These are phyloP conservation scores for Catenaria anguillulae DNA, from an alignment of 371 early-diverging fungal genomes.

Conservation along the genomic window DNA sequence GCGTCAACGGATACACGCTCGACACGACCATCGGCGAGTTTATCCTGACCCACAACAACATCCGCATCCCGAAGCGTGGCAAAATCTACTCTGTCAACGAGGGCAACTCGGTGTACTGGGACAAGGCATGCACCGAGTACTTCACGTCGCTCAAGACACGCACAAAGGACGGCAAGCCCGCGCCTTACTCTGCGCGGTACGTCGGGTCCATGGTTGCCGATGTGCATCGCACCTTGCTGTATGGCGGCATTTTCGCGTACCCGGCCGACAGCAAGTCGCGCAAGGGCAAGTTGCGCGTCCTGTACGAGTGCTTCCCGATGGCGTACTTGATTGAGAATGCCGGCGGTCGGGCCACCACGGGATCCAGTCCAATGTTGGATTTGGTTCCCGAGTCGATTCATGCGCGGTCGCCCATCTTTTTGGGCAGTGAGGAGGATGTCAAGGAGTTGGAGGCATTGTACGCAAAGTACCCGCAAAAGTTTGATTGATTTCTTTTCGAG, in stretches of 20 bases:
- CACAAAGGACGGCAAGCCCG: conserved; percentile 40
- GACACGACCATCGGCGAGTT: conserved; percentile 94
- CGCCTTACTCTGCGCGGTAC: conserved; percentile 90
- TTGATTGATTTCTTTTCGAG: too few species aligned
- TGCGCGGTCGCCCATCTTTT: conserved; percentile 78
- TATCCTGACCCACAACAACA: conserved; percentile 84
- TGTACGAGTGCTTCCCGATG: conserved; percentile 98
- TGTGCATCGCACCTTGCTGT: conserved; percentile 91
- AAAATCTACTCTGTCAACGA: conserved; percentile 98
- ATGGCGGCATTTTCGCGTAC: conserved; percentile 56
- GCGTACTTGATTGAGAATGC: conserved; percentile 85
- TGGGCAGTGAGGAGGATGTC: conserved; percentile 84
- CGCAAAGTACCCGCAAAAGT: not conserved
- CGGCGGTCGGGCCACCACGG: conserved; percentile 84
- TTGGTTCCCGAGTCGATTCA: conserved; percentile 77
- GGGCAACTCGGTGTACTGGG: conserved; percentile 88
- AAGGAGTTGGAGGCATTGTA: conserved; percentile 46
- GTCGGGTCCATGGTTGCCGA: conserved; percentile 98
- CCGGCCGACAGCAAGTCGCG: conserved; percentile 70
- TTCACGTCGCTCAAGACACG: conserved; percentile 69
- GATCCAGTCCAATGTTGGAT: conserved; percentile 66
- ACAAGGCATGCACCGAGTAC: conserved; percentile 73
- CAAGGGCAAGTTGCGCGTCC: conserved; percentile 83
- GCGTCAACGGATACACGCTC: conserved; percentile 88
- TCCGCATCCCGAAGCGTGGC: conserved; percentile 60